Evolutionary conservation across 73 alveolate species (phyloP).

Genomic region (Stentor roeselii): DNA sequence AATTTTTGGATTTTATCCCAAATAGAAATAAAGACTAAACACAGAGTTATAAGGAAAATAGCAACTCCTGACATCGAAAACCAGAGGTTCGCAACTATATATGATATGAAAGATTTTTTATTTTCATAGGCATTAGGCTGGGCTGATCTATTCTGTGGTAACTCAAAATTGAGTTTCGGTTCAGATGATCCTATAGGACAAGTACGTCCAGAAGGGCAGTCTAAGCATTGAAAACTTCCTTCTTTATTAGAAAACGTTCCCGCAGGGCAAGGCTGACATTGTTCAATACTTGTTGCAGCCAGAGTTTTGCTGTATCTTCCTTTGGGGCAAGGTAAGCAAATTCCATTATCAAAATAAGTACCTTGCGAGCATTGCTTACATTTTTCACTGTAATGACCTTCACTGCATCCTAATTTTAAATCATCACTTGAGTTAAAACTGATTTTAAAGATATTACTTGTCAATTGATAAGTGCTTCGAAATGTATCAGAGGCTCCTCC

Average conservation of each 20-base stretch:
- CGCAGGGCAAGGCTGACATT: background rate
- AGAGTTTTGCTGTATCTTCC: background rate
- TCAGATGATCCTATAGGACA: background rate
- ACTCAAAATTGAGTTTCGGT: background rate
- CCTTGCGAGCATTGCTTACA: background rate
- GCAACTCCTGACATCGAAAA: too few relatives aligned
- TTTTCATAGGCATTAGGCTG: background rate
- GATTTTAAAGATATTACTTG: too few relatives aligned
- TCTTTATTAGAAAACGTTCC: background rate
- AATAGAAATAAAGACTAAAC: background rate
- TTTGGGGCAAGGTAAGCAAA: background rate
- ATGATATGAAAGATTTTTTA: background rate
- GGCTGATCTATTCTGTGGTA: background rate
- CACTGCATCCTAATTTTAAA: too few relatives aligned
- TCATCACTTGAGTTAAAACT: too few relatives aligned
- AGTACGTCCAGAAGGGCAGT: background rate
- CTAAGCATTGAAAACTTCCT: background rate
- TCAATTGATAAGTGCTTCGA: too few relatives aligned
- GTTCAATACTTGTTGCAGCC: constrained; percentile 11
- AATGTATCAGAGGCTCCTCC: too few relatives aligned
- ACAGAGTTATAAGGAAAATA: background rate
- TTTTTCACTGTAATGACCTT: background rate
- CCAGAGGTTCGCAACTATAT: background rate
- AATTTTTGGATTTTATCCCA: background rate
- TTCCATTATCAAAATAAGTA: background rate